Evolutionary conservation across 2,329 filamentous ascomycete species (phyloP), one percentile per base, ranked within the genome.

Genomic region (Hypoxylon sp.): DNA sequence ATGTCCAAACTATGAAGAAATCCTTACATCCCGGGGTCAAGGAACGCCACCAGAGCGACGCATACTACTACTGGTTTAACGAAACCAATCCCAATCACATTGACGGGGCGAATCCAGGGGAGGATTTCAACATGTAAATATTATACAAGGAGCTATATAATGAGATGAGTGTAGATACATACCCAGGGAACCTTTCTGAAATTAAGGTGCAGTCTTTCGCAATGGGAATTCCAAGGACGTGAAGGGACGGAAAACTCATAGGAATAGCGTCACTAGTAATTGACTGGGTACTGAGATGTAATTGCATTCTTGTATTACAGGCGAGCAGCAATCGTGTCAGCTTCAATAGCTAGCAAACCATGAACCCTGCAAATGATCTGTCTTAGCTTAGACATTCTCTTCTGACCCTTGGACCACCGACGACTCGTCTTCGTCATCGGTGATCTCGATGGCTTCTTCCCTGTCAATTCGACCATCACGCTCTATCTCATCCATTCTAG

Each of bases 401-500:
- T 15, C 13, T 28, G 20, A n/a, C n/a, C 19, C 44, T 8, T 13
- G 6, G 20, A 6, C 49, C 59, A n/a, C 44, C 24, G 24, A 26
- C 4, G 24, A 64, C 15, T 50, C 39, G 8, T 32, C n/a, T 41
- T 60, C 53, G 15, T 57, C 49, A n/a, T 20, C 22, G 24, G 24
- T 4, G 17, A 24, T 32, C 24, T 51, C 20, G n/a, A 20, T 2
- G 2, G 15, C 15, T 8, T 61, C 54, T 15, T 30, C 13, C 24
- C 11, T 24, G 7, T 56, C 26, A 2, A 4, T 24, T 41, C 43
- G 50, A 6, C 13, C 47, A 17, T 32, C 49, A 11, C 43, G 17
- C 11, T 91, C 87, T 26, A 93, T 85, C 1, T 82, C 83, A 20
- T 86, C 83, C 91, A 97, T 94, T 6, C 86, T 81, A 4, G 82